Base-by-base conservation (phyloP, 371 early-diverging fungal genomes). In the Lichtheimia ornata region DNA sequence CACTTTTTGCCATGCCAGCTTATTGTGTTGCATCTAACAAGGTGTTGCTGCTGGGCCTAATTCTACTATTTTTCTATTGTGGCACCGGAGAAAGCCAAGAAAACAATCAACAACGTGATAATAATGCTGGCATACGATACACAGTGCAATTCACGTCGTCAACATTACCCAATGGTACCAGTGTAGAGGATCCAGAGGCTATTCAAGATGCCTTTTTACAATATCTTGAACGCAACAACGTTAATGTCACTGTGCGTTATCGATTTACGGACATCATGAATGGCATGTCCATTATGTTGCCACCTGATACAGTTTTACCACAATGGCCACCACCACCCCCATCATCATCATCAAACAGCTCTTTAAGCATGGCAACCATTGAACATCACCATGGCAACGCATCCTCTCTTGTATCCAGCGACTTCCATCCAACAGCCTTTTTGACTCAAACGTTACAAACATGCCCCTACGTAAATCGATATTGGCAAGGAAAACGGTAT, bases 401-500 rank as follows among this genome's bases (percentile, higher is more conserved):
- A 5, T 41, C 20, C 15, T 4, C 54, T 47, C 18, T 22, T 35
- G n/a, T 35, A 18, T 35, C 35, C 2, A 11, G 0, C 9, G 50
- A 56, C 1, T 41, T 61, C 11, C 30, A 55, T 11, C 66, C 66
- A 13, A 43, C 66, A 17, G 35, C 58, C 18, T 66, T 66, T 58
- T 30, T 62, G 41, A 50, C 67, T 20, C 58, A 62, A 22, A 58
- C 59, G 17, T 25, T 62, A 4, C 43, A 53, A 27, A 30, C 43
- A 4, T 62, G 58, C n/a, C 67, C 59, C 2, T 59, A 54, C 50
- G 56, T 66, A 20, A 35, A 41, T 35, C 58, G 56, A 4, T 66
- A 66, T 28, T 66, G 67, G 62, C 59, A 59, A 5, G 67, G 67
- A 5, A 66, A 62, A 27, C 20, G 54, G 4, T 66, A 66, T 25